Percentiles rank a stretch among this genome's conserved stretches.
phyloP scores from a whole-genome alignment of 345 rosid species.

The Gossypium turneri region DNA sequence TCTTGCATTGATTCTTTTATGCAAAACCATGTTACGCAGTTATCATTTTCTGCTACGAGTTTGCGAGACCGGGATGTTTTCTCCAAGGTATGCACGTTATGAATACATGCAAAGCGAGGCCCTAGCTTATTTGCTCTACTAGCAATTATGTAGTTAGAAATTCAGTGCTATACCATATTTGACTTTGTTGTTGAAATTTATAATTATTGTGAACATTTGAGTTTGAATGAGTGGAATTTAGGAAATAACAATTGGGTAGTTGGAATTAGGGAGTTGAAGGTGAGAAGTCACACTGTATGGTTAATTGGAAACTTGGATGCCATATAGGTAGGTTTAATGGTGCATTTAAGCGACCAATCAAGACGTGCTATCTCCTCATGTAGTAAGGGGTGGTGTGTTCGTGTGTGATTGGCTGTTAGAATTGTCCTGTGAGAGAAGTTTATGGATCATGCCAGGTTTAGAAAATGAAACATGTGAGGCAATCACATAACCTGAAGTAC shows the following conservation, averaged over 20 bases:
- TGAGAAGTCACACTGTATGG: neutral
- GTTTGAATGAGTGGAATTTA: constrained; percentile 1
- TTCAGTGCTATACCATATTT: neutral
- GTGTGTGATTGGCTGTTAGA: neutral
- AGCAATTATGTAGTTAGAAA: neutral
- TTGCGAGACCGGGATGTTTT: constrained; percentile 67
- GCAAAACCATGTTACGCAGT: constrained; percentile 38
- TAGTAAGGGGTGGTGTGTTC: neutral
- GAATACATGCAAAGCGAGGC: neutral
- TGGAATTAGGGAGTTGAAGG: neutral
- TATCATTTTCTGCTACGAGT: constrained; percentile 75
- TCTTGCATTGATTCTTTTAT: constrained; percentile 9
- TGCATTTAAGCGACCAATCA: neutral
- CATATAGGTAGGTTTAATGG: neutral
- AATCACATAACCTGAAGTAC: neutral
- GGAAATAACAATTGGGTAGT: neutral
- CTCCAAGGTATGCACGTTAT: constrained; percentile 60
- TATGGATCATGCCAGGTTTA: neutral
- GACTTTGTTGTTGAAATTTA: neutral
- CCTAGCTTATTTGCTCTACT: neutral
- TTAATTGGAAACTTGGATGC: neutral
- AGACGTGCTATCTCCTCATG: neutral
- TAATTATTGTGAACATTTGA: neutral
- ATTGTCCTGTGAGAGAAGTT: neutral
- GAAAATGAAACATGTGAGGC: neutral